phyloP scores from a whole-genome alignment of 371 early-diverging fungal species.

The Mucor racemosus region DNA sequence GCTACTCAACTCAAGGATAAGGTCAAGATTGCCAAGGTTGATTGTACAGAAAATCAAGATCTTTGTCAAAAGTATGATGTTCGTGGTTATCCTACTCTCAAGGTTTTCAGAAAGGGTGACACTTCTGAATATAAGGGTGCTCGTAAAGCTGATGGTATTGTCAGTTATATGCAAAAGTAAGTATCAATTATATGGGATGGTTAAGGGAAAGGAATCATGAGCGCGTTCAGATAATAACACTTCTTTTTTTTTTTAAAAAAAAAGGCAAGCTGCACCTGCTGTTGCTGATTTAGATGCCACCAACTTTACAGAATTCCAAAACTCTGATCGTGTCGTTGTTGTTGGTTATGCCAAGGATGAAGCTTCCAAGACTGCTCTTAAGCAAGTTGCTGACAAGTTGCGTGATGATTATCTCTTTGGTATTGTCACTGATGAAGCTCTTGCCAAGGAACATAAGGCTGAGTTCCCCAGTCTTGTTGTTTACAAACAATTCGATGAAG shows the following conservation, averaged over 20 bases:
- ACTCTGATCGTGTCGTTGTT: conserved; percentile 85
- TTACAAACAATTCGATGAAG: conserved; percentile 92
- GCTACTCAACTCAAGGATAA: conserved; percentile 79
- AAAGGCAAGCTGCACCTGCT: conserved; percentile 79
- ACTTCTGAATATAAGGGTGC: conserved; percentile 79
- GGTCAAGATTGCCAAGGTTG: conserved; percentile 90
- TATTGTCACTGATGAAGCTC: conserved; percentile 62
- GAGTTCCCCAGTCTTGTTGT: conserved; percentile 74
- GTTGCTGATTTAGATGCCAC: conserved; percentile 68
- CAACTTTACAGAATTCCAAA: conserved; percentile 73
- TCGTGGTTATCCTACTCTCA: conserved; percentile 93
- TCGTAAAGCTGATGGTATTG: conserved; percentile 83
- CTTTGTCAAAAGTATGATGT: conserved; percentile 83
- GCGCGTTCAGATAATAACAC: not conserved
- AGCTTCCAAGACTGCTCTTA: conserved; percentile 64
- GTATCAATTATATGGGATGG: conserved; percentile 16
- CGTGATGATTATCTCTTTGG: conserved; percentile 91
- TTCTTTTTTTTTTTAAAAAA: not conserved
- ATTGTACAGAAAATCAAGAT: conserved; percentile 88
- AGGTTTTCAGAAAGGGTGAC: conserved; percentile 81
- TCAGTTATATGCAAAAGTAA: conserved; percentile 90
- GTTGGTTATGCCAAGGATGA: conserved; percentile 77
- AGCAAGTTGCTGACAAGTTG: conserved; percentile 70
- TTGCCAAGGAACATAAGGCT: conserved; percentile 51
- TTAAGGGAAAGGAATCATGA: not conserved